phyloP scores from a whole-genome alignment of 2,329 filamentous ascomycete genomes.

The Trichoderma pleuroti region DNA sequence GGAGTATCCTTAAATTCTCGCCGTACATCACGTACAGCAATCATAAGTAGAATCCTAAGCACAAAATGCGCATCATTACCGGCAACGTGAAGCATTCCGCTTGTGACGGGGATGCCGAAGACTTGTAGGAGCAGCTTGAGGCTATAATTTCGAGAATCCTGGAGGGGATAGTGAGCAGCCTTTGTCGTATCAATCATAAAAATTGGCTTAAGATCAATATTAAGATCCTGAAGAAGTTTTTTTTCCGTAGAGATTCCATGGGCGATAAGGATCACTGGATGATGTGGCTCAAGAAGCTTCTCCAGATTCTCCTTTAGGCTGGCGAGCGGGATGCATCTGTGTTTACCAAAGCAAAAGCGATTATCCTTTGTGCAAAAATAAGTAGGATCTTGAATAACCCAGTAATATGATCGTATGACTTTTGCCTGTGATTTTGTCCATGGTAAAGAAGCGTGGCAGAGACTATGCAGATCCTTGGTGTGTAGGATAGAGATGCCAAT shows the following conservation, averaged over 20 bases:
- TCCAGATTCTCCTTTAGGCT: not conserved
- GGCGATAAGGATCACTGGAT: not conserved
- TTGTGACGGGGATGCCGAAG: not conserved
- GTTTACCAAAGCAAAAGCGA: not conserved
- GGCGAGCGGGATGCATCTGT: not conserved
- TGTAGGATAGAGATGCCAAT: constrained; percentile 18
- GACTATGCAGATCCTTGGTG: constrained; percentile 14
- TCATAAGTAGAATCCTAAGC: not conserved
- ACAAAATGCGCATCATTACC: not conserved
- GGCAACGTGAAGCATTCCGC: not conserved
- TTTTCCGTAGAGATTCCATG: not conserved
- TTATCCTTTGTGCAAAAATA: not conserved
- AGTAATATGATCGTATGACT: not conserved
- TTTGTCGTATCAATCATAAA: not conserved
- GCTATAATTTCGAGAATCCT: not conserved
- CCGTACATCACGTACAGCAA: not conserved
- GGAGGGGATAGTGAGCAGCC: not conserved
- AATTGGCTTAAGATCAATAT: not conserved
- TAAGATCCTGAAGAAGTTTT: not conserved
- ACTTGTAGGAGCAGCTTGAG: not conserved
- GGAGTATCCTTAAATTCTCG: not conserved
- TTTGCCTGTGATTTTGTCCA: not conserved
- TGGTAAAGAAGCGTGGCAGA: not conserved
- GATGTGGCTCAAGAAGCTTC: not conserved
- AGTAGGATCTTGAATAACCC: not conserved